These are phyloP conservation scores for Chenopodium berlandieri DNA, from an alignment of 148 eudicot species.

Conservation along the genomic window DNA sequence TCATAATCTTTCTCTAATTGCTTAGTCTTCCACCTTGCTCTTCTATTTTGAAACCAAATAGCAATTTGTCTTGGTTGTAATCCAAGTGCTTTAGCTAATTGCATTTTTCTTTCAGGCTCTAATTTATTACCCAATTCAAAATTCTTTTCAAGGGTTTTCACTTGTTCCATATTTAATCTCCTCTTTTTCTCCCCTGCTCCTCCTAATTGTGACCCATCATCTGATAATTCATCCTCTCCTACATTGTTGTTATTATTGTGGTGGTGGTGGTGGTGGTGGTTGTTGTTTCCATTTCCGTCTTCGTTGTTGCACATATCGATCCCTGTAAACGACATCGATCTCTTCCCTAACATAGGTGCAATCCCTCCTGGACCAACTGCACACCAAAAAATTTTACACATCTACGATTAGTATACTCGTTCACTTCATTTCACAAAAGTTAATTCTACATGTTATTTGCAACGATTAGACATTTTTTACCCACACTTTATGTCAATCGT, in stretches of 20 bases:
- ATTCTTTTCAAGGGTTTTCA: conserved; percentile 83
- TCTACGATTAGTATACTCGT: background rate
- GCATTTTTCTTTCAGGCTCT: conserved; percentile 95
- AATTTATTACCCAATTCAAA: conserved; percentile 91
- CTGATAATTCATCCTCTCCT: conserved; percentile 78
- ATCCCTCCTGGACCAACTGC: conserved; percentile 39
- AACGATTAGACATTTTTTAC: no score
- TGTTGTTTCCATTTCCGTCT: conserved; percentile 17
- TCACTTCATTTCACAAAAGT: no score
- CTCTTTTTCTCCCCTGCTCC: conserved; percentile 75
- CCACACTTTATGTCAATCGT: no score
- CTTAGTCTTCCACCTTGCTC: conserved; percentile 98
- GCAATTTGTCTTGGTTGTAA: conserved; percentile 95
- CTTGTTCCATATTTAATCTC: conserved; percentile 90
- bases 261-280: background rate
- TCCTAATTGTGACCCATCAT: conserved; percentile 73
- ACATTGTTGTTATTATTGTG: conserved; percentile 29
- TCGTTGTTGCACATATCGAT: conserved; percentile 42
- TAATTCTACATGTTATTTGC: no score
- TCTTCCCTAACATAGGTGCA: conserved; percentile 65
- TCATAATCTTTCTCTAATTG: conserved; percentile 94
- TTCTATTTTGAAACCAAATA: conserved; percentile 93
- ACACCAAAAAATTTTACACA: background rate
- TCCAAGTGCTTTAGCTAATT: conserved; percentile 87
- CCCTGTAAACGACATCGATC: conserved; percentile 85